Evolutionary conservation across 78 protist species (phyloP).

Genomic region (Chrysochromulina parva): DNA sequence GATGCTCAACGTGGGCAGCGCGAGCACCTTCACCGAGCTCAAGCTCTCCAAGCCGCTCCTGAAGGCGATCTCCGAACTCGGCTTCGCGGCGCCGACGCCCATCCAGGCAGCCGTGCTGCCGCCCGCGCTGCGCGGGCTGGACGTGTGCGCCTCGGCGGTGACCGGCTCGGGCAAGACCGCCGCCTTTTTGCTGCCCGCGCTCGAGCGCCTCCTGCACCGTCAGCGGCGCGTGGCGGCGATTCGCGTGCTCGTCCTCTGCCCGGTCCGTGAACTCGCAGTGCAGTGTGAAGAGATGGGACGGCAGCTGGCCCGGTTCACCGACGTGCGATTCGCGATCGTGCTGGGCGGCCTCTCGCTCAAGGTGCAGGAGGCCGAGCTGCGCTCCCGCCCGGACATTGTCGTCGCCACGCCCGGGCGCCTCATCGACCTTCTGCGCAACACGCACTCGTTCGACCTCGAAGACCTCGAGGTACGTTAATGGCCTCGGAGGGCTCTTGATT

Average conservation of each 20-base stretch:
- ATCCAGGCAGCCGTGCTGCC: conserved; percentile 57
- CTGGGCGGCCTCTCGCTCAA: conserved; percentile 61
- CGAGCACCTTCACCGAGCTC: not conserved
- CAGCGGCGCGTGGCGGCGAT: conserved; percentile 27
- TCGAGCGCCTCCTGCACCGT: conserved; percentile 51
- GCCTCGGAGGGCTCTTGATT: too few species aligned
- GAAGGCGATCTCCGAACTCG: conserved; percentile 3
- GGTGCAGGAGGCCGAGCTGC: conserved; percentile 63
- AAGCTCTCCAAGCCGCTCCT: not conserved
- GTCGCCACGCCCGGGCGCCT: conserved; percentile 96
- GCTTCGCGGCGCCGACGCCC: conserved; percentile 40
- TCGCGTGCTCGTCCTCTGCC: conserved; percentile 80
- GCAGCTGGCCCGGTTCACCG: not conserved
- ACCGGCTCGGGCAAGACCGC: conserved; percentile 96
- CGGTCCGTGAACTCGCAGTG: conserved; percentile 60
- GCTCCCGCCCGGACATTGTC: conserved; percentile 88
- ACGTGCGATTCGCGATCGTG: not conserved
- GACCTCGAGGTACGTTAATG: conserved; percentile 51
- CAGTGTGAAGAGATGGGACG: not conserved
- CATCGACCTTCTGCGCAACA: conserved; percentile 11
- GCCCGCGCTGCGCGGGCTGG: conserved; percentile 38
- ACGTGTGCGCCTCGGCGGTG: conserved; percentile 54
- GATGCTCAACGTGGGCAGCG: not conserved
- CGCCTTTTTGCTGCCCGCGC: conserved; percentile 92
- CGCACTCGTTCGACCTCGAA: conserved; percentile 55